Conservation (phyloP, 805 yeast species). For the Wickerhamiella azymoides region DNA sequence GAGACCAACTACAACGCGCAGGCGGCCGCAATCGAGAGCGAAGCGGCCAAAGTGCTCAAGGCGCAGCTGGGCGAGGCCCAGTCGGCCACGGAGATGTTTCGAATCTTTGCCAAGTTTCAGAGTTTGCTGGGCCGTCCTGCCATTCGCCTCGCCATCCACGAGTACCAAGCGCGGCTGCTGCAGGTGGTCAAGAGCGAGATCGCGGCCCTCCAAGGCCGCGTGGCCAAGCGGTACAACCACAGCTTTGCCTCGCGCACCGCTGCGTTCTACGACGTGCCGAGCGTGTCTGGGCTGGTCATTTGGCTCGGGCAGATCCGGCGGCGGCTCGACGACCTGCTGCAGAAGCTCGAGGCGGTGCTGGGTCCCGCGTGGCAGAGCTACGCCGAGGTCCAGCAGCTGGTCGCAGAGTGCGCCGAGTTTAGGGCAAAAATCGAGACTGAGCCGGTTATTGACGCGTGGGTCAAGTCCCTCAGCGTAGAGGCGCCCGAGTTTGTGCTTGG, state of each 20-base stretch:
- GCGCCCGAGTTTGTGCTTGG: slow-evolving; percentile 30
- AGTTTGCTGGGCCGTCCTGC: slow-evolving; percentile 39
- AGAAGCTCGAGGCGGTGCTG: slow-evolving; percentile 36
- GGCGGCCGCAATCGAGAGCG: slow-evolving; percentile 33
- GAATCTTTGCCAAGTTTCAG: slow-evolving; percentile 35
- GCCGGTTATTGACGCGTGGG: slow-evolving; percentile 37
- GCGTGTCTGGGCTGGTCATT: slow-evolving; percentile 33
- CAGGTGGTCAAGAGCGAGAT: slow-evolving; percentile 37
- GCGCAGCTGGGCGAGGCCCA: slow-evolving; percentile 28
- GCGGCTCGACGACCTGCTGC: slow-evolving; percentile 31
- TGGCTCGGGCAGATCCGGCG: slow-evolving; percentile 41
- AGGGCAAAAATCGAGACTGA: slow-evolving; percentile 34
- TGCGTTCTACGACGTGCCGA: slow-evolving; percentile 35
- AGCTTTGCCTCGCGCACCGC: slow-evolving; percentile 26
- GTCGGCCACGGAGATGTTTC: slow-evolving; percentile 32
- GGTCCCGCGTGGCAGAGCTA: slow-evolving; percentile 49
- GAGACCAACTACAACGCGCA: slow-evolving; percentile 32
- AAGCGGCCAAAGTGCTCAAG: slow-evolving; percentile 31
- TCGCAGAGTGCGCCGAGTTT: slow-evolving; percentile 35
- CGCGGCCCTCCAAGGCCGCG: slow-evolving; percentile 29
- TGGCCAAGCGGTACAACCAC: slow-evolving; percentile 24
- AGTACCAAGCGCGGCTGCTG: slow-evolving; percentile 41
- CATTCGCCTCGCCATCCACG: slow-evolving; percentile 44
- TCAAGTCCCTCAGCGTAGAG: slow-evolving; percentile 20
- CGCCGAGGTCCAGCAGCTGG: slow-evolving; percentile 54